Evolutionary conservation across 1,284 basidiomycete species (phyloP), one percentile per base, ranked within the genome.

Genomic region (Gymnopus androsaceus): DNA sequence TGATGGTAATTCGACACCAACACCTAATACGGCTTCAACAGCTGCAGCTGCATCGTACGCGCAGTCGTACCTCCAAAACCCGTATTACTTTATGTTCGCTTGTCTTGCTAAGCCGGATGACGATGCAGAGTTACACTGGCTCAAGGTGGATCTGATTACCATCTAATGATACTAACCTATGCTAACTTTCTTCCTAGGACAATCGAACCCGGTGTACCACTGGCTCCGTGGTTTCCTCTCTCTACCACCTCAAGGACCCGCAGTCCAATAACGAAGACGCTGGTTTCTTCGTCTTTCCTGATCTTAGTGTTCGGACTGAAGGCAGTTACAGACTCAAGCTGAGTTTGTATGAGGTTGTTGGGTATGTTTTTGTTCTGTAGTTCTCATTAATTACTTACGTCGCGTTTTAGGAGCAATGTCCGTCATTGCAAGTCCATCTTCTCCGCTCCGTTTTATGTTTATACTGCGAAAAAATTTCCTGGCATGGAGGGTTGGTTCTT

Each of bases 181-280:
- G 23, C 6, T 6, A 42, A 27, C n/a, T 17, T 45, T 42, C 48
- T 23, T 53, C 27, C 47, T 56, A 85, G 80, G 94, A 96, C 63
- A 92, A 93, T n/a, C 89, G 91, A 66, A 95, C 90, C 38, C 78
- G 91, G 27, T 94, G 90, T 73, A 90, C 94, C 1, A 94, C 91
- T 0, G 94, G 94, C 44, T 91, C 85, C 2, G 91, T 94, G 45
- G 95, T 97, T 1, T 94, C 92, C 0, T 92, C 89, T 4, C 76
- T 98, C n/a, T 98, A 97, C 69, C 94, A 97, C 66, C 80, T 98
- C 57, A 95, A 95, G 69, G 96, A 98, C 67, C 84, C 92, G 11
- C 92, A 94, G 64, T 84, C 91, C 64, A 82, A 81, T 58, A 87
- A 88, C 59, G 79, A 84, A 66, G 75, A 75, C 71, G 25, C 30